A percentile compares a stretch with the other conserved stretches of the same genome.
Evolutionary conservation across 2,329 filamentous ascomycete species (phyloP).

Genomic region (Fusarium falciforme): DNA sequence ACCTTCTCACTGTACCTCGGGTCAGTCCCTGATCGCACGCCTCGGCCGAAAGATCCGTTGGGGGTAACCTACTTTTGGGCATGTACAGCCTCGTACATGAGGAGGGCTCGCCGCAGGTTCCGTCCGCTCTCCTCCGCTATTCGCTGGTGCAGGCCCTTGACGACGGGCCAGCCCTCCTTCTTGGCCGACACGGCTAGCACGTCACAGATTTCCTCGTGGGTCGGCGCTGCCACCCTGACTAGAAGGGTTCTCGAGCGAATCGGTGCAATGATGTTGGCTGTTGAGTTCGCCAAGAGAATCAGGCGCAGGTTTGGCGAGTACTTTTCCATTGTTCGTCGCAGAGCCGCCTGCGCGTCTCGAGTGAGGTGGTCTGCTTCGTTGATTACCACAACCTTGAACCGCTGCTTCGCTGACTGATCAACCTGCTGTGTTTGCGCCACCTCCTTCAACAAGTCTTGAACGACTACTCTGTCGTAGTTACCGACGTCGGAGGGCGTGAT

Average conservation of each 20-base stretch:
- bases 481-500: constrained; percentile 98
- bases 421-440: constrained; percentile 99
- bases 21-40: constrained; percentile 44
- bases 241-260: constrained; percentile 93
- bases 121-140: constrained; percentile 92
- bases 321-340: constrained; percentile 98
- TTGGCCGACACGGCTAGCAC: constrained; percentile 78
- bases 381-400: constrained; percentile 99
- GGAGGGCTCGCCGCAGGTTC: constrained; percentile 87
- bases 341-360: constrained; percentile 92
- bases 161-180: constrained; percentile 85
- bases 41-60: not conserved
- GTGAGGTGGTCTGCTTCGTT: constrained; percentile 97
- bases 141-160: constrained; percentile 79
- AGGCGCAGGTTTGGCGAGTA: constrained; percentile 95
- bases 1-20: constrained; percentile 79
- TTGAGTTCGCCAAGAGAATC: constrained; percentile 94
- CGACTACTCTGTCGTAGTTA: constrained; percentile 93
- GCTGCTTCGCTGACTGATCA: constrained; percentile 88
- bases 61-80: constrained; percentile 83
- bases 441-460: constrained; percentile 96
- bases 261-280: constrained; percentile 98
- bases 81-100: constrained; percentile 98
- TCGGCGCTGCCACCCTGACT: constrained; percentile 90
- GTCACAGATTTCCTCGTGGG: constrained; percentile 83